Evolutionary conservation across 306 rosid genomes (phyloP).

Genomic region (Prunus mira): DNA sequence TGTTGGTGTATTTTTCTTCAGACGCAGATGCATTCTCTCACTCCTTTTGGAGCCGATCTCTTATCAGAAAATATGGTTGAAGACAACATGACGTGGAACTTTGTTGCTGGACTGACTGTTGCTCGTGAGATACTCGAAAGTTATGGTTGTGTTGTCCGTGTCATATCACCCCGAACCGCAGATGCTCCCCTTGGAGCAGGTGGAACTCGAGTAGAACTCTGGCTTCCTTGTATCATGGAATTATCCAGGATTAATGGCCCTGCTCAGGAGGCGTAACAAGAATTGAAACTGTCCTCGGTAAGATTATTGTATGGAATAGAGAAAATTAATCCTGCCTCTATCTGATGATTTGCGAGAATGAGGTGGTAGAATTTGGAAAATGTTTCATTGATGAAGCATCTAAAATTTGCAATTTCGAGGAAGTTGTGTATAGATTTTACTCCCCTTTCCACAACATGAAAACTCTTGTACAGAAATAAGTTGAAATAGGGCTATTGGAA

Average conservation of each 20-base stretch:
- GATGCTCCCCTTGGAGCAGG: slow-evolving; percentile 90
- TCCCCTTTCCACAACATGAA: not conserved
- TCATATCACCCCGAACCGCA: slow-evolving; percentile 71
- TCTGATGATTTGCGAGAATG: not conserved
- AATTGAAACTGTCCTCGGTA: not conserved
- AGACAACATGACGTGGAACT: slow-evolving; percentile 97
- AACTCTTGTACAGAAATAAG: not conserved
- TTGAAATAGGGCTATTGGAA: not conserved
- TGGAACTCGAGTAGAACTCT: slow-evolving; percentile 89
- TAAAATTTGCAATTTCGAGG: not conserved
- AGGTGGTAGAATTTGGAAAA: not conserved
- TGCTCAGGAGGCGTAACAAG: slow-evolving; percentile 37
- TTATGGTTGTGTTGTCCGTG: slow-evolving; percentile 87
- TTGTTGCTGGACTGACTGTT: slow-evolving; percentile 84
- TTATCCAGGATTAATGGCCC: slow-evolving; percentile 44
- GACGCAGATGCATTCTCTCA: slow-evolving; percentile 91
- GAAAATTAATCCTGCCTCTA: not conserved
- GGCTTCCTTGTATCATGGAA: slow-evolving; percentile 66
- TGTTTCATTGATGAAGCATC: slow-evolving; percentile 2
- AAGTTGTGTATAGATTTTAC: slow-evolving; percentile 10
- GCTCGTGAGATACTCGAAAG: slow-evolving; percentile 95
- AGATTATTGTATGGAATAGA: not conserved
- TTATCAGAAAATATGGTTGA: slow-evolving; percentile 63
- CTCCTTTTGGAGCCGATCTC: slow-evolving; percentile 79
- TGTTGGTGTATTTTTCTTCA: slow-evolving; percentile 39